Evolutionary conservation across 2,329 filamentous ascomycete genomes (phyloP).

Genomic region (Pseudopithomyces chartarum): DNA sequence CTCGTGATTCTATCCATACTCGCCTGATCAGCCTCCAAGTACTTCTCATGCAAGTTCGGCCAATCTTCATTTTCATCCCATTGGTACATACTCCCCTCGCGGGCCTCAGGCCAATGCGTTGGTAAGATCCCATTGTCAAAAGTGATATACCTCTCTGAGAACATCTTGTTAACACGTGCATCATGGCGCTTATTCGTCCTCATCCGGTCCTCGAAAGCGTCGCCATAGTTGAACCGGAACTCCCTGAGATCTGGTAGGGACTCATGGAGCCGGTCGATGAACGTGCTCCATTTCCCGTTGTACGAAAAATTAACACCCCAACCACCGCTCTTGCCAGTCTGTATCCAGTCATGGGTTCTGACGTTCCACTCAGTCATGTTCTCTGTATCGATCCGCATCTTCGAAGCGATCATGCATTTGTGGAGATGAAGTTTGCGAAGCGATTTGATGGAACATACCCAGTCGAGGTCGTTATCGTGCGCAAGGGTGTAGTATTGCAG

Average conservation of each 20-base stretch:
- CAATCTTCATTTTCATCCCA: not conserved
- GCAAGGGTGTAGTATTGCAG: conserved; percentile 17
- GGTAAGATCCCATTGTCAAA: conserved; percentile 14
- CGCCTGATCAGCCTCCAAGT: conserved; percentile 10
- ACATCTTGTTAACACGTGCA: conserved; percentile 1
- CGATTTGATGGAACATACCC: conserved; percentile 10
- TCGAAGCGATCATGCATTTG: conserved; percentile 16
- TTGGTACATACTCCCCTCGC: not conserved
- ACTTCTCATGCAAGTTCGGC: not conserved
- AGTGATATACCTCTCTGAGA: conserved; percentile 7
- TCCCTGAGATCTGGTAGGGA: not conserved
- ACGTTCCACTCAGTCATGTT: conserved; percentile 5
- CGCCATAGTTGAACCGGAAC: conserved; percentile 4
- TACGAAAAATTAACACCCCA: not conserved
- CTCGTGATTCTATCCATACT: conserved; percentile 9
- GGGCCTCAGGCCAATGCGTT: conserved; percentile 13
- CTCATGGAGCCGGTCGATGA: not conserved
- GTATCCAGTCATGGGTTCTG: not conserved
- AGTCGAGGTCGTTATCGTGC: conserved; percentile 14
- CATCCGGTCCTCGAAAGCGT: too few species aligned
- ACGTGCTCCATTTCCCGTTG: not conserved
- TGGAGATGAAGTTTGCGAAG: conserved; percentile 11
- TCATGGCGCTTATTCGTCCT: not conserved
- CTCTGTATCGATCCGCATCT: not conserved
- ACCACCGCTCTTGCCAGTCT: not conserved